Evolutionary conservation across 495 filamentous ascomycete genomes (phyloP).

Genomic region (Tirmania nivea): DNA sequence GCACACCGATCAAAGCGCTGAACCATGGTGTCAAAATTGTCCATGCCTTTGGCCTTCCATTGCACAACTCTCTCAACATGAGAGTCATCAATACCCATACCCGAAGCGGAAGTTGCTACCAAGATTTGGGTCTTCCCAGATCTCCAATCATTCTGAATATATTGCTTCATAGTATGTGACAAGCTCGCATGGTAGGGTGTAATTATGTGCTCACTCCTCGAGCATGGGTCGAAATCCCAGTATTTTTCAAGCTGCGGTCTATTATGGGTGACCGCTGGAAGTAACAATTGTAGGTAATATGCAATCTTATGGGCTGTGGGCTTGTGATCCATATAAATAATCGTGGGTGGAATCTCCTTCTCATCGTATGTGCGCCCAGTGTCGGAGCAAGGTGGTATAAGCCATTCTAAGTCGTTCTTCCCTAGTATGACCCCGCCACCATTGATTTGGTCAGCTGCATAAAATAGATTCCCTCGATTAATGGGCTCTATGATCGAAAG

Average conservation of each 20-base stretch:
- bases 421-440: too few relatives aligned
- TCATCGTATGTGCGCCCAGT: too few relatives aligned
- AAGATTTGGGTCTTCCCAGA: not conserved
- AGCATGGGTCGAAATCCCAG: not conserved
- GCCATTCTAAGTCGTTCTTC: too few relatives aligned
- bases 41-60: not conserved
- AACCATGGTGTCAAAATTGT: too few relatives aligned
- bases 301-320: not conserved
- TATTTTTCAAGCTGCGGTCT: not conserved
- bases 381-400: too few relatives aligned
- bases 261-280: not conserved
- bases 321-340: not conserved
- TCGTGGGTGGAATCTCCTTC: not conserved
- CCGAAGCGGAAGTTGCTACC: not conserved
- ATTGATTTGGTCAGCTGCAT: too few relatives aligned
- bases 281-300: not conserved
- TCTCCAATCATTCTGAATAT: not conserved
- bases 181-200: not conserved
- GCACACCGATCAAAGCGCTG: too few relatives aligned
- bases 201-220: not conserved
- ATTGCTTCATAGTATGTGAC: not conserved
- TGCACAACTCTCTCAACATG: not conserved
- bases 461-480: too few relatives aligned
- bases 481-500: too few relatives aligned
- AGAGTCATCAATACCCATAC: not conserved